Evolutionary conservation across 306 rosid genomes (phyloP), one percentile per base, ranked within the genome.

Genomic region (Cucurbita maxima): DNA sequence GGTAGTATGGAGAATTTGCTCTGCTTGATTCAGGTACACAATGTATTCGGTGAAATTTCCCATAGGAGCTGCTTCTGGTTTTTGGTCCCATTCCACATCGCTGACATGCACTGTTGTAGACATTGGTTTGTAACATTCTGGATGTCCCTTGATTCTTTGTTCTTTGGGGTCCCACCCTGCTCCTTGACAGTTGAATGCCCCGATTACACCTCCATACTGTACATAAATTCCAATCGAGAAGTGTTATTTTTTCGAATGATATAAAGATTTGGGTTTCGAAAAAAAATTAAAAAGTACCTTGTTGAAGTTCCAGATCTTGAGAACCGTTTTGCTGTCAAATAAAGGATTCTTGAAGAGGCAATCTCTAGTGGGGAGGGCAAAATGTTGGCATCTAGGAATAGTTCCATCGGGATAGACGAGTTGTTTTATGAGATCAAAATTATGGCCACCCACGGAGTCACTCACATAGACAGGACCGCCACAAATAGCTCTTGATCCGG

Each of bases 161-260:
- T 63, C 80, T 79, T 90, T 82, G 5, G 94, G 87, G 72, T 87
- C 96, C 98, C 94, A 93, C 10, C 98, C 94, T 13, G 89, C 96
- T 37, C 96, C 97, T 87, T 93, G 98, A 75, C 94, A 93, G 64
- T 93, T 88, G 83, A 90, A 93, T 48, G 91, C 89, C 51, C 98
- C 98, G 72, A 93, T 81, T 61, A 93, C 97, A 15, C 94, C 97
- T 58, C 97, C 88, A 78, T 75, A 85, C 97, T 93, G 86, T 48
- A 25, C 1, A 20, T 47, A 11, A 14, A 20, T 44, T 20, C 19
- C 18, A 67, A 44, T 18, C 19, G 47, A 20, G 56, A 67, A 22
- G 20, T 47, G 73, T 47, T 22, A 11, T 25, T 8, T 45, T 48
- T 1, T 14, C 4, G 22, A 1, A 25, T 25, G 20, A 25, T 22